Percentiles rank a stretch among this genome's conserved stretches.
Conservation (phyloP, 2,329 filamentous ascomycete species). For the Penicillium sp. region DNA sequence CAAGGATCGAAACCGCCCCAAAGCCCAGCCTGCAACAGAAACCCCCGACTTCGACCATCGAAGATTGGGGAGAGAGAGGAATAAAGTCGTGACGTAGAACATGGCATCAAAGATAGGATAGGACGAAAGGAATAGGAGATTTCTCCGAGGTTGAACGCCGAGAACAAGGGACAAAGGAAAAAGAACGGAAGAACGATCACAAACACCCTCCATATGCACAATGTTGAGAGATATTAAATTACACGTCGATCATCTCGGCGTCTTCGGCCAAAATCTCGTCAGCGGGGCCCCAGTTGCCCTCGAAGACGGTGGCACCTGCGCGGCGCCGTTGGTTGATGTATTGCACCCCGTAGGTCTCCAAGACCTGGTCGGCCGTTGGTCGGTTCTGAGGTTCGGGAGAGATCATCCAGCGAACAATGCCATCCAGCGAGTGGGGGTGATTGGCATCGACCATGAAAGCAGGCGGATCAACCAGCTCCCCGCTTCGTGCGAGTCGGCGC, state of each 20-base stretch:
- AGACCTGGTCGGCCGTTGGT: conserved; percentile 69
- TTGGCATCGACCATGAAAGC: conserved; percentile 79
- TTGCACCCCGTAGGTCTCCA: conserved; percentile 67
- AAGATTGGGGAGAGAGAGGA: conserved; percentile 10
- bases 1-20: conserved; percentile 6
- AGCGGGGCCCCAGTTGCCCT: conserved; percentile 89
- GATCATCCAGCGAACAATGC: conserved; percentile 84
- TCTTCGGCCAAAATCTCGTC: conserved; percentile 58
- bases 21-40: conserved; percentile 8
- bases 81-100: conserved; percentile 20
- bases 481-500: conserved; percentile 41
- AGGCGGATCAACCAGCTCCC: conserved; percentile 67
- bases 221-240: conserved; percentile 28
- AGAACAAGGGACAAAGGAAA: conserved; percentile 23
- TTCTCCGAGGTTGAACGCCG: conserved; percentile 21
- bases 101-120: conserved; percentile 19
- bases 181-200: conserved; percentile 13
- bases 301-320: conserved; percentile 89
- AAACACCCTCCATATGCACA: conserved; percentile 37
- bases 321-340: conserved; percentile 77
- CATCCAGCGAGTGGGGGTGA: conserved; percentile 73
- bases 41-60: conserved; percentile 11
- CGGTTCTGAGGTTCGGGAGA: conserved; percentile 67
- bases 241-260: conserved; percentile 63
- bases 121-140: conserved; percentile 19